These are phyloP conservation scores for Marvania coccoides DNA, from an alignment of 139 green algal genomes.

Conservation along the genomic window DNA sequence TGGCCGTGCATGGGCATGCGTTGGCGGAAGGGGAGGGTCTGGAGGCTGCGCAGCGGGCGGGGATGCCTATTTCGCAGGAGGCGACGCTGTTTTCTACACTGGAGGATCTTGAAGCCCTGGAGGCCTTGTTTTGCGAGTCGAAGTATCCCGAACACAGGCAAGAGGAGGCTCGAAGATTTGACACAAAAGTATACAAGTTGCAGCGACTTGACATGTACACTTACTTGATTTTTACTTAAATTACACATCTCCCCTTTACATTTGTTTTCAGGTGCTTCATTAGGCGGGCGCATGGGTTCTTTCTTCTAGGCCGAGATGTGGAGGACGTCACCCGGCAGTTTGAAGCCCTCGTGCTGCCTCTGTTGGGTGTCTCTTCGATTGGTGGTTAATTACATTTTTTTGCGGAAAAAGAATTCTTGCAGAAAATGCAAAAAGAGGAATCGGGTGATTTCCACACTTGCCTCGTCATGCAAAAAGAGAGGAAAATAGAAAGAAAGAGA, in stretches of 20 bases:
- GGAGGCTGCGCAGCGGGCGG: neutral
- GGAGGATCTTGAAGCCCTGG: conserved; percentile 3
- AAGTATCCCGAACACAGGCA: neutral
- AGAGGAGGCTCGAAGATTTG: too few species aligned
- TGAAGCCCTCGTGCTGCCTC: neutral
- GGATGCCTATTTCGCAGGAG: conserved; percentile 12
- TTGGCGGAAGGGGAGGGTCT: conserved; percentile 15
- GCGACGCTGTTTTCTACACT: conserved; percentile 20
- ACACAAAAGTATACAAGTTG: too few species aligned
- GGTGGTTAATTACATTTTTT: too few species aligned
- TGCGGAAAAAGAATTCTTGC: too few species aligned
- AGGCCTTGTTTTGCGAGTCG: neutral
- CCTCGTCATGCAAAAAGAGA: too few species aligned
- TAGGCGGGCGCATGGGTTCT: conserved; percentile 14
- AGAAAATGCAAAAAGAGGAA: too few species aligned
- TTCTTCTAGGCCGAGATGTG: conserved; percentile 5
- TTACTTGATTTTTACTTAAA: too few species aligned
- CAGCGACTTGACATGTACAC: too few species aligned
- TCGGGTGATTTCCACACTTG: too few species aligned
- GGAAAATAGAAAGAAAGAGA: neutral
- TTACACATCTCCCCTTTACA: neutral
- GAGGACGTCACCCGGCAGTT: neutral
- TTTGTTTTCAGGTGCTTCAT: conserved; percentile 25
- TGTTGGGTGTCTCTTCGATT: too few species aligned
- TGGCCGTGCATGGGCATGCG: conserved; percentile 20